A percentile compares a stretch with the other conserved stretches of the same genome.
Conservation (phyloP, 345 rosid genomes). For the Linum tenue region DNA sequence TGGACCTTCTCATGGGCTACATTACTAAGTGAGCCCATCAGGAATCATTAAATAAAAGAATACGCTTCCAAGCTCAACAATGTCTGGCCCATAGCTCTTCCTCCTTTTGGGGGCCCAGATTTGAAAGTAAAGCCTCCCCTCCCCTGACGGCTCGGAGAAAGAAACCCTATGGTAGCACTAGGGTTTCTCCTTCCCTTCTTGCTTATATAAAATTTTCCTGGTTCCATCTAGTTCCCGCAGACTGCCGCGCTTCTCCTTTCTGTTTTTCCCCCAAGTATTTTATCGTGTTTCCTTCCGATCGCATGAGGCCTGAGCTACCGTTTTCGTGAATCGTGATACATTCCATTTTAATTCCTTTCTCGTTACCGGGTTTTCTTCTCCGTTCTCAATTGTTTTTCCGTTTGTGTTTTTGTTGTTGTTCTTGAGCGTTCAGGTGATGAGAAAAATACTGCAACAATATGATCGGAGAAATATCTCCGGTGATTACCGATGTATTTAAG, state of each 20-base stretch:
- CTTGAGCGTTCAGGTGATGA: background rate
- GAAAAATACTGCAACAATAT: background rate
- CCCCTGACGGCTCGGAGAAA: background rate
- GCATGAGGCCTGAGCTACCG: too few relatives aligned
- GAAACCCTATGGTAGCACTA: background rate
- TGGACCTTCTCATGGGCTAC: too few relatives aligned
- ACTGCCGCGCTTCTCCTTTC: background rate
- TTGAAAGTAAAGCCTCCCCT: background rate
- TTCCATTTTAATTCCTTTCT: too few relatives aligned
- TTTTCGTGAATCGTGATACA: too few relatives aligned
- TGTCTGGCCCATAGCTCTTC: background rate
- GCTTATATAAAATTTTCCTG: background rate
- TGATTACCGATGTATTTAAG: background rate
- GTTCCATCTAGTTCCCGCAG: background rate
- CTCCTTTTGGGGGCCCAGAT: background rate
- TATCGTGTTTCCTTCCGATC: too few relatives aligned
- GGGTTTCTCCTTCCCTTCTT: background rate
- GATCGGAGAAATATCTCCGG: background rate
- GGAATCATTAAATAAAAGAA: too few relatives aligned
- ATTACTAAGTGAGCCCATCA: too few relatives aligned
- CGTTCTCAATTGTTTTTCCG: background rate
- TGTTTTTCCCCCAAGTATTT: background rate
- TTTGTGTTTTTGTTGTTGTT: too few relatives aligned
- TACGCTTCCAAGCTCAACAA: too few relatives aligned
- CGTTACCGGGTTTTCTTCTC: background rate